Evolutionary conservation across 2,329 filamentous ascomycete genomes (phyloP).

Genomic region (Ceratocystis harringtonii): DNA sequence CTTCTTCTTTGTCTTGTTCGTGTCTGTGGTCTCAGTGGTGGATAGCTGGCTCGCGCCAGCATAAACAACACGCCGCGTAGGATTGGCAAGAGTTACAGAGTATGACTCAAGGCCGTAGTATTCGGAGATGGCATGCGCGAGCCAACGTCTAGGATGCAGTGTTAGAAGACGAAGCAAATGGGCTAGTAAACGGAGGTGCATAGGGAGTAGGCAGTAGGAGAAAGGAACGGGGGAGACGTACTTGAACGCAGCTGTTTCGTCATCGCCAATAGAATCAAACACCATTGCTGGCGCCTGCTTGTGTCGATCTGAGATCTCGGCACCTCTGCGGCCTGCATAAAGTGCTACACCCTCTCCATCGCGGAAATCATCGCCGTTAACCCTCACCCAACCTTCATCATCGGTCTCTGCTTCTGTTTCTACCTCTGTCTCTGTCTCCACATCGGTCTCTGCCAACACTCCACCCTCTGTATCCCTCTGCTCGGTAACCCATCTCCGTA

Average conservation of each 20-base stretch:
- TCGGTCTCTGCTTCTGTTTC: slow-evolving; percentile 37
- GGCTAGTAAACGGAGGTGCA: not conserved
- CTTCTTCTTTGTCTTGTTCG: slow-evolving; percentile 25
- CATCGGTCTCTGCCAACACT: slow-evolving; percentile 14
- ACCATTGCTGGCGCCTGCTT: slow-evolving; percentile 46
- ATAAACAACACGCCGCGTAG: slow-evolving; percentile 65
- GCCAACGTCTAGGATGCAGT: slow-evolving; percentile 53
- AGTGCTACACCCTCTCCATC: slow-evolving; percentile 19
- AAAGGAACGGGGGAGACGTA: slow-evolving; percentile 30
- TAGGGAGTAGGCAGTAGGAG: not conserved
- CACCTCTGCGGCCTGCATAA: not conserved
- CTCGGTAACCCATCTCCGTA: slow-evolving; percentile 58
- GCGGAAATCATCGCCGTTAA: slow-evolving; percentile 46
- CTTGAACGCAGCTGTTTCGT: slow-evolving; percentile 68
- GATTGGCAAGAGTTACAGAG: slow-evolving; percentile 57
- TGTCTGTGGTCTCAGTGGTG: not conserved
- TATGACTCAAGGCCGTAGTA: slow-evolving; percentile 85
- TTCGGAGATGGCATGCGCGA: slow-evolving; percentile 78
- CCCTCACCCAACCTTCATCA: slow-evolving; percentile 87
- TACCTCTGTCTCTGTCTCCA: slow-evolving; percentile 19
- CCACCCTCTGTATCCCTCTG: slow-evolving; percentile 21
- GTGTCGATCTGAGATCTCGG: slow-evolving; percentile 11
- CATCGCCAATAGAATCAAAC: slow-evolving; percentile 64
- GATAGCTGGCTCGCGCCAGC: slow-evolving; percentile 41
- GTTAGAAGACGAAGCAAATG: slow-evolving; percentile 16